Conservation (phyloP, 2,329 filamentous ascomycete species). For the Fusarium tanahbumbuense region DNA sequence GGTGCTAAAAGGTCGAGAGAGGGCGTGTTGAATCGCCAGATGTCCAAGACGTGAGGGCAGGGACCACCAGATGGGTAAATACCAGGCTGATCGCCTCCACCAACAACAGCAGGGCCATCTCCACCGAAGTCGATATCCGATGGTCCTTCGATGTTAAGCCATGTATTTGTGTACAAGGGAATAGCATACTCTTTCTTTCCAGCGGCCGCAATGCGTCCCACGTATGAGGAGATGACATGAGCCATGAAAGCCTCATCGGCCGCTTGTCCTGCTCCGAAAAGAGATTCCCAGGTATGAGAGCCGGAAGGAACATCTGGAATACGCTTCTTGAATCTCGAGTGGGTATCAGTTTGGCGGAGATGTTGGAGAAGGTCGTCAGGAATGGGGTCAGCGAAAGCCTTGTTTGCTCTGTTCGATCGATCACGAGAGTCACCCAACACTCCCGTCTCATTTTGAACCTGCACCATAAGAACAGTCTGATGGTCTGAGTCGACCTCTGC, state of each 20-base stretch:
- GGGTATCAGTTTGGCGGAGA: slow-evolving; percentile 41
- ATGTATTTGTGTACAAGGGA: slow-evolving; percentile 52
- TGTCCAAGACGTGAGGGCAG: slow-evolving; percentile 50
- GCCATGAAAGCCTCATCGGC: slow-evolving; percentile 55
- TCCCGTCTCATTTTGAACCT: slow-evolving; percentile 68
- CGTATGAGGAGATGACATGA: slow-evolving; percentile 49
- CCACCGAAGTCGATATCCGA: slow-evolving; percentile 47
- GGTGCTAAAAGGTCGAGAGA: slow-evolving; percentile 60
- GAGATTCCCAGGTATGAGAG: slow-evolving; percentile 47
- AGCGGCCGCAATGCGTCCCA: slow-evolving; percentile 51
- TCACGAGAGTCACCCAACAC: slow-evolving; percentile 65
- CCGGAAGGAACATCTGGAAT: slow-evolving; percentile 44
- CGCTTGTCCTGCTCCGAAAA: slow-evolving; percentile 47
- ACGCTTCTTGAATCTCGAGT: slow-evolving; percentile 47
- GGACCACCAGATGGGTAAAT: slow-evolving; percentile 54
- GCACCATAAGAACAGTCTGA: slow-evolving; percentile 65
- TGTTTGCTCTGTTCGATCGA: slow-evolving; percentile 54
- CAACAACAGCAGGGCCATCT: slow-evolving; percentile 50
- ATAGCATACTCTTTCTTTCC: slow-evolving; percentile 51
- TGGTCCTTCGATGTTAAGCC: slow-evolving; percentile 52
- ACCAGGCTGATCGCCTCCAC: slow-evolving; percentile 51
- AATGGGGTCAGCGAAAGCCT: slow-evolving; percentile 53
- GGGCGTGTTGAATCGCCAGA: slow-evolving; percentile 56
- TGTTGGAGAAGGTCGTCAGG: slow-evolving; percentile 46
- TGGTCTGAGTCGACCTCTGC: slow-evolving; percentile 58